A percentile compares a stretch with the other conserved stretches of the same genome.
Evolutionary conservation across 176 grass and related monocot species (phyloP).

Genomic region (Zoysia pacifica): DNA sequence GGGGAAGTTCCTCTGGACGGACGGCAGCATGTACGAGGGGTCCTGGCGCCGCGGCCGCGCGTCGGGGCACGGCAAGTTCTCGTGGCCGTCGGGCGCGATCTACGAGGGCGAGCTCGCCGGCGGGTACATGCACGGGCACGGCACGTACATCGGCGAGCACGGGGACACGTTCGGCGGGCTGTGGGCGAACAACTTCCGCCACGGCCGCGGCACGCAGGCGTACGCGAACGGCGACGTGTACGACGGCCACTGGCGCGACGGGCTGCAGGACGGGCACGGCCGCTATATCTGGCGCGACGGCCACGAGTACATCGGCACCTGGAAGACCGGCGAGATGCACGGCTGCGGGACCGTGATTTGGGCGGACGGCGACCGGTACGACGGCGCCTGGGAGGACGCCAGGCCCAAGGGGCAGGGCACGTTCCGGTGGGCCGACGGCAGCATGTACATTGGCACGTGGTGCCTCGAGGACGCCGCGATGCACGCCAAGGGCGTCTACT

Average conservation of each 20-base stretch:
- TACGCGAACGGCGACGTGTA: constrained; percentile 73
- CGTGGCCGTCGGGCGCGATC: constrained; percentile 71
- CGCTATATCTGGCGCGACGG: constrained; percentile 77
- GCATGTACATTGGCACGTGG: constrained; percentile 71
- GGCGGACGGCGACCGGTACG: constrained; percentile 71
- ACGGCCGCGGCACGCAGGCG: constrained; percentile 70
- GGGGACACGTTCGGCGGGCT: constrained; percentile 70
- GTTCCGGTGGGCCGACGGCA: constrained; percentile 84
- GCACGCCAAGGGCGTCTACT: constrained; percentile 70
- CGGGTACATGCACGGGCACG: constrained; percentile 71
- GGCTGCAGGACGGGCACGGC: constrained; percentile 64
- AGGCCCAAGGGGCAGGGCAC: constrained; percentile 75
- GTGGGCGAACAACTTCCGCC: constrained; percentile 75
- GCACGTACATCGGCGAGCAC: constrained; percentile 66
- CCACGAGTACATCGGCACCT: constrained; percentile 76
- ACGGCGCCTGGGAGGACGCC: constrained; percentile 80
- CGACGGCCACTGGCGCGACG: constrained; percentile 75
- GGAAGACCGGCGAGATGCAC: constrained; percentile 67
- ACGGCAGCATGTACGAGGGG: constrained; percentile 88
- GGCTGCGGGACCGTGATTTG: constrained; percentile 64
- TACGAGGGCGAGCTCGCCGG: constrained; percentile 74
- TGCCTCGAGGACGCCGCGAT: constrained; percentile 45
- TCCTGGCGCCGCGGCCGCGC: constrained; percentile 60
- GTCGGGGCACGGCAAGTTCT: constrained; percentile 72
- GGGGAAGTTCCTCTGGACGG: constrained; percentile 79